These are phyloP conservation scores for Emmonsia crescens DNA, from an alignment of 2,329 filamentous ascomycete species.

Conservation along the genomic window DNA sequence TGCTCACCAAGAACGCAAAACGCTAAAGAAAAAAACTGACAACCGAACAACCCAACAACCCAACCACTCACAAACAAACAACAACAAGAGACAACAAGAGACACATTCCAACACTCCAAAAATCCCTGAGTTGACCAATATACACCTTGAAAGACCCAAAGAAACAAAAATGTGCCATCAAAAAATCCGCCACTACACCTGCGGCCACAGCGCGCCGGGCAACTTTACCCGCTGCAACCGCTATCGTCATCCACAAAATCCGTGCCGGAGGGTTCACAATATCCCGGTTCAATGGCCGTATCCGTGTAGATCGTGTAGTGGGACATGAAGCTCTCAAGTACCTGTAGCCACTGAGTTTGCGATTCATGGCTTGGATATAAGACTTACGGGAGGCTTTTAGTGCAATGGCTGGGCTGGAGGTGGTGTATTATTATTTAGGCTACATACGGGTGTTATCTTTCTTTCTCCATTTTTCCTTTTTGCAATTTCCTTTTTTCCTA, in stretches of 20 bases:
- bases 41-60: too few relatives aligned
- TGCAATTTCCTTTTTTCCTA: too few relatives aligned
- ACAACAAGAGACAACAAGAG: background rate
- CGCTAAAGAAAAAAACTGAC: too few relatives aligned
- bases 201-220: constrained; percentile 8
- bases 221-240: constrained; percentile 8
- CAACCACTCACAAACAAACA: background rate
- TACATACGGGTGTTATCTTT: too few relatives aligned
- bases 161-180: constrained; percentile 10
- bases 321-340: background rate
- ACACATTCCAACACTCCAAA: too few relatives aligned
- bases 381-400: too few relatives aligned
- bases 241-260: background rate
- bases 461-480: background rate
- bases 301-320: constrained; percentile 5
- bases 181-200: constrained; percentile 7
- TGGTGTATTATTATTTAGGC: too few relatives aligned
- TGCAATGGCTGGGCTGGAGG: too few relatives aligned
- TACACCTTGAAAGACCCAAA: background rate
- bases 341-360: too few relatives aligned
- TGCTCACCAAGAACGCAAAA: too few relatives aligned
- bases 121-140: too few relatives aligned
- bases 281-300: constrained; percentile 13
- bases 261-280: constrained; percentile 1
- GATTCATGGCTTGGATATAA: too few relatives aligned